Percentiles rank a stretch among this genome's conserved stretches.
These are phyloP conservation scores for Colletotrichum navitas DNA, from an alignment of 2,329 filamentous ascomycete species.

Conservation along the genomic window DNA sequence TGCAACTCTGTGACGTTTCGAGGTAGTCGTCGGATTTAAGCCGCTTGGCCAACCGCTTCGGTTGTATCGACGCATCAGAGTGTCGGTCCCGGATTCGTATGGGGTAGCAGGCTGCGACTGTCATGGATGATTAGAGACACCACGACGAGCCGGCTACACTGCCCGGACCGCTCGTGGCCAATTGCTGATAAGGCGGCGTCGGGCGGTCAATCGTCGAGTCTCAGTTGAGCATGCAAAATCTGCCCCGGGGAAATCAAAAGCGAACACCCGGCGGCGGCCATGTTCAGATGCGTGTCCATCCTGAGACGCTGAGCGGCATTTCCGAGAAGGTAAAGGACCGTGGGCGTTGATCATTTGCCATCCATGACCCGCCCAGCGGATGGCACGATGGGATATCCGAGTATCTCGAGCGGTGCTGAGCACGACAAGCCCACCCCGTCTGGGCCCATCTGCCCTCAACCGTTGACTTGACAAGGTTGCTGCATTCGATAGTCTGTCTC, in stretches of 20 bases:
- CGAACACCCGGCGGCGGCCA: background rate
- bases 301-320: conserved; percentile 16
- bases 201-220: conserved; percentile 23
- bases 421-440: conserved; percentile 3
- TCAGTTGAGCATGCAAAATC: background rate
- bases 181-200: background rate
- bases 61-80: conserved; percentile 2
- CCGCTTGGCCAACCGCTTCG: background rate
- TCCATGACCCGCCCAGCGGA: background rate
- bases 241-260: background rate
- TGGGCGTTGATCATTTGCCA: background rate
- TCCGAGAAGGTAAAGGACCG: conserved; percentile 15
- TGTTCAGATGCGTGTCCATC: conserved; percentile 3
- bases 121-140: conserved; percentile 17
- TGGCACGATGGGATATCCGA: no score
- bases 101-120: conserved; percentile 4
- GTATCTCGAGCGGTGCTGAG: conserved; percentile 1
- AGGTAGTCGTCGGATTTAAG: background rate
- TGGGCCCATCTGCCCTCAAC: background rate
- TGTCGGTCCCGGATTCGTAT: conserved; percentile 6
- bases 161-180: background rate
- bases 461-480: conserved; percentile 20
- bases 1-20: conserved; percentile 22
- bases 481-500: conserved; percentile 20
- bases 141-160: conserved; percentile 4